These are phyloP conservation scores for Talaromyces stipitatus DNA, from an alignment of 495 filamentous ascomycete genomes.

Conservation along the genomic window DNA sequence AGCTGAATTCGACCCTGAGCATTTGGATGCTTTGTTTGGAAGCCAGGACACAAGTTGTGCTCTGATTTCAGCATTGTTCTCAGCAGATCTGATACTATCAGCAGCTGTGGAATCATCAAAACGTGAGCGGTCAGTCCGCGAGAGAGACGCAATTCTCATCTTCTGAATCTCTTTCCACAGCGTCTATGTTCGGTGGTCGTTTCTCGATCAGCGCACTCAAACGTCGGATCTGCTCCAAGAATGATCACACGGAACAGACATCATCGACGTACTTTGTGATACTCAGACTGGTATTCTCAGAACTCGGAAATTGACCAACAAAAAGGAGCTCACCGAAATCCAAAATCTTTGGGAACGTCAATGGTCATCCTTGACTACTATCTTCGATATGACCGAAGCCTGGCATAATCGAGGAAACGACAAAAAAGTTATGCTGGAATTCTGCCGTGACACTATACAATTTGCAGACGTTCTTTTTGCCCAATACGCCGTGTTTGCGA, in stretches of 20 bases:
- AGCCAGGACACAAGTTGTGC: conserved; percentile 55
- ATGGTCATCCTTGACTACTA: conserved; percentile 70
- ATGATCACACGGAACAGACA: conserved; percentile 70
- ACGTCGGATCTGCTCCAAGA: conserved; percentile 57
- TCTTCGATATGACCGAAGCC: conserved; percentile 73
- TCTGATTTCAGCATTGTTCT: conserved; percentile 62
- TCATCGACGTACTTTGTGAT: conserved; percentile 78
- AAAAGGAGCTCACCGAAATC: conserved; percentile 55
- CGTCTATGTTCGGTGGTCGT: conserved; percentile 56
- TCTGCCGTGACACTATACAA: conserved; percentile 88
- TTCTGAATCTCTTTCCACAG: conserved; percentile 59
- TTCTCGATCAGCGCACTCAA: conserved; percentile 48
- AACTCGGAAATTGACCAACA: conserved; percentile 47
- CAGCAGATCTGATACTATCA: conserved; percentile 63
- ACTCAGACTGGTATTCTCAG: conserved; percentile 71
- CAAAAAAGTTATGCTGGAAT: conserved; percentile 74
- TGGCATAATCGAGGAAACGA: conserved; percentile 67
- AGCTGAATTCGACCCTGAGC: conserved; percentile 58
- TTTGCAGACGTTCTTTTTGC: conserved; percentile 80
- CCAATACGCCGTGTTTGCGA: conserved; percentile 70
- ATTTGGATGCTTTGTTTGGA: conserved; percentile 58
- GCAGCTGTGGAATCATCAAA: conserved; percentile 77
- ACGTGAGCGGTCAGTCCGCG: conserved; percentile 59
- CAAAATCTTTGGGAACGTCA: conserved; percentile 72
- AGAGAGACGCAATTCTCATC: conserved; percentile 69